Evolutionary conservation across 805 yeast species (phyloP), one percentile per base, ranked within the genome.

Genomic region (Metschnikowia peoriensis): DNA sequence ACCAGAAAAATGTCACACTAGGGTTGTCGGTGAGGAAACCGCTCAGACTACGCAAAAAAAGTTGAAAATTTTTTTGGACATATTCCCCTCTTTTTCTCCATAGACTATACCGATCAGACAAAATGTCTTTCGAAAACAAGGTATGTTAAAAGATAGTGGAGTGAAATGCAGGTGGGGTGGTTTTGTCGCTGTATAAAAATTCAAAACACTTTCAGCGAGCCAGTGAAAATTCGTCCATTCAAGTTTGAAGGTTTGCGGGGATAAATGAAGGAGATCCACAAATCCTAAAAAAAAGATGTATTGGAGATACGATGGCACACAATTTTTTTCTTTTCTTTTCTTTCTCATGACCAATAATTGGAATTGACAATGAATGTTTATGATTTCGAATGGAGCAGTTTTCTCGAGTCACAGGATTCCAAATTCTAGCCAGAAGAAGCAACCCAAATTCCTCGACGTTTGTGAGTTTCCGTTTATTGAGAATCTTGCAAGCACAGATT

Each of bases 91-190:
- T 47, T 41, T 50, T 51, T 50, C 47, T 28, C 40, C 43, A 50
- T 42, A 43, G 47, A 46, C 47, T 40, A 44, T 28, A 28, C 53
- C 45, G 43, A 45, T 47, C 51, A 41, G 54, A 52, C 57, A 66
- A 56, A 46, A 75, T 75, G 79, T 75, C 79, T 61, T 75, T 75
- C 64, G 76, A 73, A 65, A 75, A 75, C 71, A 75, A 75, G 71
- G 79, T 75, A 74, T 65, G 79, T 73, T 17, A 12, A 3, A n/a
- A 15, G n/a, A 27, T 12, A n/a, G 28, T 47, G 45, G 35, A 35
- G 27, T 17, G 37, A 27, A 35, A 28, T 43, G 16, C 35, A 16
- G 35, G 17, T n/a, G n/a, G 38, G 38, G 2, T 4, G 17, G 10
- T 8, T 38, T 16, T 38, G 14, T 38, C 15, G 40, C 40, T 38